Percentiles rank a stretch among this genome's conserved stretches.
Conservation (phyloP, 805 yeast genomes). For the Wickerhamiella alocasiicola region DNA sequence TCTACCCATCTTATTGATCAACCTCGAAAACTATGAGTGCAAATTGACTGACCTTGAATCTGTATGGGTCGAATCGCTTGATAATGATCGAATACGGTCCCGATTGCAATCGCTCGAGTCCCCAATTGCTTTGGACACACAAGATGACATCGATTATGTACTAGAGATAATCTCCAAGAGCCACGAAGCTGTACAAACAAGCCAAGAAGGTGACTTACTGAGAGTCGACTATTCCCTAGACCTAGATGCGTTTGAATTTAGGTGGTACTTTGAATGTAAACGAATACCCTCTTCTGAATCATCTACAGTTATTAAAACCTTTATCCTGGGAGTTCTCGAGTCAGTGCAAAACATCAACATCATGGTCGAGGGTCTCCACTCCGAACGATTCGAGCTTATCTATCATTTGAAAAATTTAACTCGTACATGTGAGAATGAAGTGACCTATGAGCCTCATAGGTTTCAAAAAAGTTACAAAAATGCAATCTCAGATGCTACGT, state of each 20-base stretch:
- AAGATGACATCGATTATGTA: background rate
- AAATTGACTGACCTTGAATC: background rate
- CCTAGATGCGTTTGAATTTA: too few relatives aligned
- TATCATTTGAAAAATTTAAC: background rate
- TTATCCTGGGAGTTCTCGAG: background rate
- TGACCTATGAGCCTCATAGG: constrained; percentile 5
- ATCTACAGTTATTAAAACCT: background rate
- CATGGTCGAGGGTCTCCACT: background rate
- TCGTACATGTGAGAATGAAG: background rate
- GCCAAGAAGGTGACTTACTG: too few relatives aligned
- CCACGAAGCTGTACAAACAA: too few relatives aligned
- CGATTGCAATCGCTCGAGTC: background rate
- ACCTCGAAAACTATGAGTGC: background rate
- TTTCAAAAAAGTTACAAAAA: constrained; percentile 1
- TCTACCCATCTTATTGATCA: background rate
- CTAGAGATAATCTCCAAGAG: background rate
- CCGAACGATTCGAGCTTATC: background rate
- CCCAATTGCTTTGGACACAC: background rate
- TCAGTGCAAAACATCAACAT: background rate
- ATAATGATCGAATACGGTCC: background rate
- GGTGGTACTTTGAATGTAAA: background rate
- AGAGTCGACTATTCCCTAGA: too few relatives aligned
- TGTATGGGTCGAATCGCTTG: constrained; percentile 4
- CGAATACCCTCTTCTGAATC: background rate
- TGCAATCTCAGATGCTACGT: too few relatives aligned